These are phyloP conservation scores for Heteromeles arbutifolia DNA, from an alignment of 306 rosid species.

Conservation along the genomic window DNA sequence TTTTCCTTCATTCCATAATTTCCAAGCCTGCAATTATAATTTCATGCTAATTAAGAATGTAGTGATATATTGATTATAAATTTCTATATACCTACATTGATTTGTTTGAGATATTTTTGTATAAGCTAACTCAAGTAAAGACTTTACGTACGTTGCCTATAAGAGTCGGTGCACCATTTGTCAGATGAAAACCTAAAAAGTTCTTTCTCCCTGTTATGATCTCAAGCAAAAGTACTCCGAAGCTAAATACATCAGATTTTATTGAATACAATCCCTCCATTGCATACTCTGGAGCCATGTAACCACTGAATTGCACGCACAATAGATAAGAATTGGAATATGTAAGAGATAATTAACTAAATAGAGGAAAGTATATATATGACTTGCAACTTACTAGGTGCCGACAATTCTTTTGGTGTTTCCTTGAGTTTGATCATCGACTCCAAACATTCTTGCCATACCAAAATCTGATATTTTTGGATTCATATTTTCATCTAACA, in stretches of 20 bases:
- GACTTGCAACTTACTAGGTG: background rate
- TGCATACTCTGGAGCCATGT: too few species aligned
- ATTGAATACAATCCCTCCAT: too few species aligned
- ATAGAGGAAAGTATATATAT: too few species aligned
- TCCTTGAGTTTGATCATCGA: background rate
- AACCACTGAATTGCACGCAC: too few species aligned
- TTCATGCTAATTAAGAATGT: background rate
- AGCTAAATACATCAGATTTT: too few species aligned
- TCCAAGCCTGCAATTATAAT: background rate
- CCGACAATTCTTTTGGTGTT: background rate
- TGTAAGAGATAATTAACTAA: too few species aligned
- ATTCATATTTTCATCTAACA: slow-evolving; percentile 33
- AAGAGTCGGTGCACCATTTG: background rate
- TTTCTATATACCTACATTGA: background rate
- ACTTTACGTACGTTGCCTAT: background rate
- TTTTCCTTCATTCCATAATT: background rate
- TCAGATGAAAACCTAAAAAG: background rate
- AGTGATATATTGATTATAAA: too few species aligned
- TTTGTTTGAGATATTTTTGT: too few species aligned
- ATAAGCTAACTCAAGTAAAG: too few species aligned
- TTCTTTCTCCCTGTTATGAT: background rate
- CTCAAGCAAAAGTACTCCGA: slow-evolving; percentile 6
- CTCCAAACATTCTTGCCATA: slow-evolving; percentile 25
- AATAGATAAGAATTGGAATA: too few species aligned
- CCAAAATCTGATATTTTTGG: slow-evolving; percentile 48